Conservation (phyloP, 2,329 filamentous ascomycete genomes). For the Allantophomopsis cytisporea region DNA sequence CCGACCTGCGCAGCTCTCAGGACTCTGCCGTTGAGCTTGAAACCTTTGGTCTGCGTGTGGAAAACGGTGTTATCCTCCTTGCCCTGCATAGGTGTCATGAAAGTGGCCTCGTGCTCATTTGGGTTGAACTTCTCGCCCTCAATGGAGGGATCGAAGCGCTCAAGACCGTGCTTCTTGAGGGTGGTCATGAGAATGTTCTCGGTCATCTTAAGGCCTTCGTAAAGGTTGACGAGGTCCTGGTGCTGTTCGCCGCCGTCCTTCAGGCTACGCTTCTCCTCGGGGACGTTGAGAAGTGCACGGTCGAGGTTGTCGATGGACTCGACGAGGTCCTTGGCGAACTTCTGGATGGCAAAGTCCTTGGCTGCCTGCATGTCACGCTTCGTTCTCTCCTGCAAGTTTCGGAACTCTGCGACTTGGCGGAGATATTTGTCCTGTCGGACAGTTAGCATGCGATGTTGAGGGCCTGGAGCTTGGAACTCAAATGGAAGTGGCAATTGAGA, state of each 20-base stretch:
- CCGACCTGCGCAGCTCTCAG: conserved; percentile 91
- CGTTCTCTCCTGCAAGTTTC: conserved; percentile 92
- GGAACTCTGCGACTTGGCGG: conserved; percentile 89
- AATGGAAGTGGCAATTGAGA: conserved; percentile 2
- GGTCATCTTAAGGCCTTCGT: conserved; percentile 91
- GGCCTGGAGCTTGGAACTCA: not conserved
- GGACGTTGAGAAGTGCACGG: conserved; percentile 72
- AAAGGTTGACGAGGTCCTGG: conserved; percentile 65
- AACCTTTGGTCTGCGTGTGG: conserved; percentile 89
- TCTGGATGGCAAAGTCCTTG: conserved; percentile 85
- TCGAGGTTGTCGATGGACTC: conserved; percentile 97
- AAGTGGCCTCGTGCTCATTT: conserved; percentile 91
- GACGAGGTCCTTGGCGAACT: conserved; percentile 87
- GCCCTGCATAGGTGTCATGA: conserved; percentile 75
- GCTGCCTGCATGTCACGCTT: conserved; percentile 79
- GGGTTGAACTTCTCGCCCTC: conserved; percentile 83
- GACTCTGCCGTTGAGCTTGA: conserved; percentile 80
- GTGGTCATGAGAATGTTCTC: conserved; percentile 78
- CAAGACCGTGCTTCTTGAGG: conserved; percentile 85
- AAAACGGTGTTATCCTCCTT: conserved; percentile 89
- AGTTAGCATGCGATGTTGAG: not conserved
- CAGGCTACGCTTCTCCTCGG: conserved; percentile 54
- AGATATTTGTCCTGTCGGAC: conserved; percentile 73
- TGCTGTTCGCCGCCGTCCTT: conserved; percentile 35
- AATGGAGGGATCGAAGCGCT: conserved; percentile 65